These are phyloP conservation scores for Gautieria morchelliformis DNA, from an alignment of 768 basidiomycete genomes.

Conservation along the genomic window DNA sequence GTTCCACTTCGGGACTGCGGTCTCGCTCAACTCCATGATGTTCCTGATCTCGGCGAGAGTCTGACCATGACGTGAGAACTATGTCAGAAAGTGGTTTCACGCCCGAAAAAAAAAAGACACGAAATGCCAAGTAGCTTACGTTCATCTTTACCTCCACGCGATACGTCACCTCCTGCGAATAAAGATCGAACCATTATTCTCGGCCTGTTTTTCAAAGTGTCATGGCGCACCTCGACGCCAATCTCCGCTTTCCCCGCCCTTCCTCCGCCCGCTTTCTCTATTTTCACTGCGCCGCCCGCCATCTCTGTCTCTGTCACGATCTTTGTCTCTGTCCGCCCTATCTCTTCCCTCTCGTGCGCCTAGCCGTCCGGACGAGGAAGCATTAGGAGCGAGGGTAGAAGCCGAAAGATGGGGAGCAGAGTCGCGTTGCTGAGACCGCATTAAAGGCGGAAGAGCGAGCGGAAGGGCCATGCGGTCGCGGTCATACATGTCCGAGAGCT, in stretches of 20 bases:
- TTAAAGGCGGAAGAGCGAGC: constrained; percentile 10
- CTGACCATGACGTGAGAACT: not conserved
- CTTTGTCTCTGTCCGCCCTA: not conserved
- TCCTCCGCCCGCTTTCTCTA: constrained; percentile 52
- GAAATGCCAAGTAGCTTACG: not conserved
- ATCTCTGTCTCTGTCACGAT: constrained; percentile 9
- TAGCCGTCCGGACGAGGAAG: constrained; percentile 1
- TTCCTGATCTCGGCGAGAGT: not conserved
- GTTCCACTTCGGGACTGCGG: constrained; percentile 48
- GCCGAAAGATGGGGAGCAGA: constrained; percentile 7
- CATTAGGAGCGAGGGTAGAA: not conserved
- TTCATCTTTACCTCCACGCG: constrained; percentile 4
- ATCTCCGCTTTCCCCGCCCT: constrained; percentile 68
- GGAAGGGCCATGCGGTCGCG: constrained; percentile 62
- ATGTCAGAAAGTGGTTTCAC: not conserved
- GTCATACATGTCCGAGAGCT: constrained; percentile 86
- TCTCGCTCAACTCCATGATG: constrained; percentile 28
- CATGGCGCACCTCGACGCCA: constrained; percentile 63
- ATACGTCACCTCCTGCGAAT: not conserved
- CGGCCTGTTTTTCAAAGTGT: not conserved
- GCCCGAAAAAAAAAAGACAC: not conserved
- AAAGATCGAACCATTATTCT: not conserved
- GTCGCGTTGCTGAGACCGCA: constrained; percentile 16
- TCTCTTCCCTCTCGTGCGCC: not conserved
- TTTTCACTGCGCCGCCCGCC: not conserved